Evolutionary conservation across 2,329 filamentous ascomycete species (phyloP).

Genomic region (Talaromyces albobiverticillius): DNA sequence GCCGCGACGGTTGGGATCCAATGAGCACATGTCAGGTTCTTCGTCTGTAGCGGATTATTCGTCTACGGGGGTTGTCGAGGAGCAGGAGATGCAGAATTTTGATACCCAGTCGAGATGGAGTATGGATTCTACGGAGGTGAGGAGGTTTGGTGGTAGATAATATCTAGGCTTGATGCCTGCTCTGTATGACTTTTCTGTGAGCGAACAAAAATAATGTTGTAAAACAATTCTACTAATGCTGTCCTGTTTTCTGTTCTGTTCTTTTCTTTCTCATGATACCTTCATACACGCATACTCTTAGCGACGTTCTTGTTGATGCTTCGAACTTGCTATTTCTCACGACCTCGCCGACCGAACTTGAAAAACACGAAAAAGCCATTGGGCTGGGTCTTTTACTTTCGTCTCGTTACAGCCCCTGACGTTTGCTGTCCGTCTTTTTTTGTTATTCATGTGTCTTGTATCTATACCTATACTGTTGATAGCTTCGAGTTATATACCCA

Average conservation of each 20-base stretch:
- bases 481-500: not conserved
- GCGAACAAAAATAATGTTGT: not conserved
- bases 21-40: conserved; percentile 1
- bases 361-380: too few species aligned
- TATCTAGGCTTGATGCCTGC: not conserved
- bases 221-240: not conserved
- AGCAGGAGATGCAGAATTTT: conserved; percentile 7
- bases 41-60: not conserved
- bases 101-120: conserved; percentile 12
- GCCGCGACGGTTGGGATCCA: conserved; percentile 8
- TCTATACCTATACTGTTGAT: not conserved
- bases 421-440: too few species aligned
- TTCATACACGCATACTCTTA: not conserved
- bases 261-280: not conserved
- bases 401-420: not conserved
- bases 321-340: too few species aligned
- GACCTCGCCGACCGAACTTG: too few species aligned
- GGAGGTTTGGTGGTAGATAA: not conserved
- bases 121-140: conserved; percentile 1
- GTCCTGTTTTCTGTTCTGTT: not conserved
- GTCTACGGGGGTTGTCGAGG: not conserved
- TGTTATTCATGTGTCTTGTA: not conserved
- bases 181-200: not conserved
- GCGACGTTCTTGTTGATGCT: not conserved
- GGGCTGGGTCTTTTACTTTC: too few species aligned